Percentiles rank a stretch among this genome's conserved stretches.
phyloP scores from a whole-genome alignment of 768 basidiomycete genomes.

The Phlebiopsis gigantea region DNA sequence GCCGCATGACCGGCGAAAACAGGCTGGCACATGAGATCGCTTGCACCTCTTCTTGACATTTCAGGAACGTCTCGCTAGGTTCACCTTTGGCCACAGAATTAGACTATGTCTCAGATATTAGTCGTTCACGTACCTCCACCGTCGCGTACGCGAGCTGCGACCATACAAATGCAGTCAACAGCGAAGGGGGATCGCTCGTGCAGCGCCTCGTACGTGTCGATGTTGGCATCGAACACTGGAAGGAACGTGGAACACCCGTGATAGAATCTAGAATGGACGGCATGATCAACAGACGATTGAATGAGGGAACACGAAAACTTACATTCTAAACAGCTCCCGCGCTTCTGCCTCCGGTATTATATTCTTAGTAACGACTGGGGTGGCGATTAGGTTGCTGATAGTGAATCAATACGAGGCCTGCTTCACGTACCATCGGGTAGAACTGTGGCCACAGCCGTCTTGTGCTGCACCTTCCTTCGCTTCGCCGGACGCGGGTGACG shows the following conservation, averaged over 20 bases:
- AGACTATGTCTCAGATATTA: background rate
- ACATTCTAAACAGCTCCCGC: constrained; percentile 84
- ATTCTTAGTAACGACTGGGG: constrained; percentile 75
- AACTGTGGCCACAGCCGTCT: constrained; percentile 45
- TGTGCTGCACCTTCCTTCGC: constrained; percentile 68
- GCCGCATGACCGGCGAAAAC: constrained; percentile 78
- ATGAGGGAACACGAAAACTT: constrained; percentile 20
- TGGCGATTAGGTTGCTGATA: constrained; percentile 8
- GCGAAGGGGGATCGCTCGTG: constrained; percentile 91
- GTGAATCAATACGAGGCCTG: background rate
- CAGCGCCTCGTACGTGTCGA: constrained; percentile 84
- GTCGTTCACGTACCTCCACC: constrained; percentile 63
- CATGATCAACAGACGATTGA: constrained; percentile 11
- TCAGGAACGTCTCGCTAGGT: constrained; percentile 66
- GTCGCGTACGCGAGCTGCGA: constrained; percentile 85
- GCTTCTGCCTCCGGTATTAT: constrained; percentile 81
- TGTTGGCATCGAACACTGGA: constrained; percentile 76
- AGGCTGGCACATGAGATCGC: constrained; percentile 79
- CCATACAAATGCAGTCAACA: constrained; percentile 90
- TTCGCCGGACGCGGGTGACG: constrained; percentile 64
- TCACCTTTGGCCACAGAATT: constrained; percentile 30
- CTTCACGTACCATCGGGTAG: constrained; percentile 68
- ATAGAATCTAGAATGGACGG: constrained; percentile 59
- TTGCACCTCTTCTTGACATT: constrained; percentile 81
- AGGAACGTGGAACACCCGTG: constrained; percentile 89